These are phyloP conservation scores for Fusarium sp. DNA, from an alignment of 2,329 filamentous ascomycete species.

Conservation along the genomic window DNA sequence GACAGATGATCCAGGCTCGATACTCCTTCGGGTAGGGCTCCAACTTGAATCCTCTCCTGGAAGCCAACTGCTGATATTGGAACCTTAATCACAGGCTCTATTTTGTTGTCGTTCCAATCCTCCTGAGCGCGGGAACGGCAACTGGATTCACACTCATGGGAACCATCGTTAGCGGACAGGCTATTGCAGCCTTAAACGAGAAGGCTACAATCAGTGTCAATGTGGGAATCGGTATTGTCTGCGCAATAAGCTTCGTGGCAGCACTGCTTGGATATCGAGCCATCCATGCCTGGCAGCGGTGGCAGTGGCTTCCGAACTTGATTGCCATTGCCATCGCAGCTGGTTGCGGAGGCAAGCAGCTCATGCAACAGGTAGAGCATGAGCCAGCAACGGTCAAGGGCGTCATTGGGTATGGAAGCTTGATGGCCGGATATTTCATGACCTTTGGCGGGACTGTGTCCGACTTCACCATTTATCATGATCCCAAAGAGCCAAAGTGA, in stretches of 20 bases:
- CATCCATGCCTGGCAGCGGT: conserved; percentile 67
- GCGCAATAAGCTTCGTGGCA: conserved; percentile 63
- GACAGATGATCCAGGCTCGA: conserved; percentile 71
- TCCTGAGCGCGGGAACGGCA: conserved; percentile 68
- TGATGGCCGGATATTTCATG: conserved; percentile 66
- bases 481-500: conserved; percentile 36
- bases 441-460: conserved; percentile 67
- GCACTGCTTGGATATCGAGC: conserved; percentile 67
- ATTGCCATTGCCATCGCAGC: conserved; percentile 64
- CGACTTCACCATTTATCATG: conserved; percentile 70
- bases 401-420: conserved; percentile 58
- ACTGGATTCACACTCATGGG: conserved; percentile 69
- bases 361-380: conserved; percentile 58
- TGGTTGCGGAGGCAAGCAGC: conserved; percentile 64
- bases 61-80: conserved; percentile 10
- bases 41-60: background rate
- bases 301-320: conserved; percentile 68
- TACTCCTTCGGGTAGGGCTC: conserved; percentile 65
- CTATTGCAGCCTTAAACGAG: conserved; percentile 60
- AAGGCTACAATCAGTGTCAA: conserved; percentile 59
- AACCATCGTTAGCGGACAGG: conserved; percentile 67
- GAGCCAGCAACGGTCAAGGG: conserved; percentile 52
- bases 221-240: conserved; percentile 68
- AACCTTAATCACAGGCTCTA: conserved; percentile 53
- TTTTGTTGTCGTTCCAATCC: conserved; percentile 62